Conservation (phyloP, 1,284 basidiomycete species). For the Leccinum variabile region DNA sequence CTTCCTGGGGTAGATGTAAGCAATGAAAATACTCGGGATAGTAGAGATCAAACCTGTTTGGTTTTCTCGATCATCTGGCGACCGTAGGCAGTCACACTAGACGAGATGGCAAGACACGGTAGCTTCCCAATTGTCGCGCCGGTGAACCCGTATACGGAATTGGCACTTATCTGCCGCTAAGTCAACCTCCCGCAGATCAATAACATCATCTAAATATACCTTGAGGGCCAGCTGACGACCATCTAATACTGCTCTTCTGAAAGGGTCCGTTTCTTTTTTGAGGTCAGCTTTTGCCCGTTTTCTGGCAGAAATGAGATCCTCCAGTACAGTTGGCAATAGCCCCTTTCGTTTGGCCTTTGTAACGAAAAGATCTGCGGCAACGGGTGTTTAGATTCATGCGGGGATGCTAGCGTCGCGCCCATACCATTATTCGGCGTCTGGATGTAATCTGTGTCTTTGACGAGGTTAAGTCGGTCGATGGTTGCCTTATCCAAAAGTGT, state of each 20-base stretch:
- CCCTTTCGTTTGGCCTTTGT: conserved; percentile 78
- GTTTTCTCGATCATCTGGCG: conserved; percentile 98
- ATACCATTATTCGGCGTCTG: conserved; percentile 91
- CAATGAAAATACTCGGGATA: not conserved
- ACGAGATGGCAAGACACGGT: conserved; percentile 91
- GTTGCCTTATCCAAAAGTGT: conserved; percentile 80
- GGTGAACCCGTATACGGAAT: conserved; percentile 97
- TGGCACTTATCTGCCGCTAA: conserved; percentile 79
- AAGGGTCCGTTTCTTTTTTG: conserved; percentile 93
- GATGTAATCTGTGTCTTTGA: conserved; percentile 86
- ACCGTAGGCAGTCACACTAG: conserved; percentile 90
- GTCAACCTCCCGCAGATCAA: not conserved
- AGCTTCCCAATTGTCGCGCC: conserved; percentile 94
- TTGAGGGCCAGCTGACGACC: conserved; percentile 94
- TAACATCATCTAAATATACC: conserved; percentile 41
- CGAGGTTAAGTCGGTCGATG: conserved; percentile 74
- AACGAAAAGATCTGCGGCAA: conserved; percentile 75
- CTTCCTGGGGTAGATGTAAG: conserved; percentile 53
- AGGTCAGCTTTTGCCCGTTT: conserved; percentile 92
- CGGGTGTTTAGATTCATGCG: not conserved
- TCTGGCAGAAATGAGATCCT: conserved; percentile 88
- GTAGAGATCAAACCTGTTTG: conserved; percentile 59
- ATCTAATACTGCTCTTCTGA: conserved; percentile 91
- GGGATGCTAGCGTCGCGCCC: not conserved
- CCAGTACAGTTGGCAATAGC: conserved; percentile 85